Conservation (phyloP, 2,329 filamentous ascomycete genomes). For the Mariannaea elegans region DNA sequence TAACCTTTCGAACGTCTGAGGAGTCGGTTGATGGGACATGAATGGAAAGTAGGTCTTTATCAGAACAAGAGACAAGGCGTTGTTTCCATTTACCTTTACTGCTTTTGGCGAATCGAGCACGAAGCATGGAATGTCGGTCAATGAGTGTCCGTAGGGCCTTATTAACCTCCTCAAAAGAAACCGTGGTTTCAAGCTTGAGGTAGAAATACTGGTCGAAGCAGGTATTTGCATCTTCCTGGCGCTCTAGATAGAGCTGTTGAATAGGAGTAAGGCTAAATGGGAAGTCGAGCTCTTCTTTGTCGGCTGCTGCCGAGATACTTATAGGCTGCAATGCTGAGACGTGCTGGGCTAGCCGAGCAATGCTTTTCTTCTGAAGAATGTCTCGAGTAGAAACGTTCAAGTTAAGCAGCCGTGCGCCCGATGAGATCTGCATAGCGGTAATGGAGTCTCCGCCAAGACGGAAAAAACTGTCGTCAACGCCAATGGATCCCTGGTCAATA, state of each 20-base stretch:
- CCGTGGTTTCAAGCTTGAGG: slow-evolving; percentile 3
- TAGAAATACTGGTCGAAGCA: slow-evolving; percentile 16
- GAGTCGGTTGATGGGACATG: not conserved
- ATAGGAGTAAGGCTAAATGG: slow-evolving; percentile 14
- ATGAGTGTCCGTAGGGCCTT: slow-evolving; percentile 4
- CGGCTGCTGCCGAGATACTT: not conserved
- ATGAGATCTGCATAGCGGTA: slow-evolving; percentile 46
- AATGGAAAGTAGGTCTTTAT: not conserved
- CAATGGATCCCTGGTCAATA: slow-evolving; percentile 45
- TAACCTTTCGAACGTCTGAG: not conserved
- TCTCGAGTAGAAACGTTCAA: slow-evolving; percentile 10
- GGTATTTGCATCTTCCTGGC: not conserved
- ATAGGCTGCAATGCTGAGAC: not conserved
- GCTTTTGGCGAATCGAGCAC: slow-evolving; percentile 7
- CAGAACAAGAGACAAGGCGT: not conserved
- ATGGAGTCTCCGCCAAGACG: slow-evolving; percentile 59
- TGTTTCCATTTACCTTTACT: slow-evolving; percentile 4
- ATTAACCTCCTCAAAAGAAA: not conserved
- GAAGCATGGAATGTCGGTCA: slow-evolving; percentile 13
- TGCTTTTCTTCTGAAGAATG: slow-evolving; percentile 18
- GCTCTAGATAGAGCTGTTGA: slow-evolving; percentile 5
- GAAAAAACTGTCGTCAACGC: slow-evolving; percentile 58
- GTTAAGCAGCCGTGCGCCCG: slow-evolving; percentile 5
- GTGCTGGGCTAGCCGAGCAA: slow-evolving; percentile 2
- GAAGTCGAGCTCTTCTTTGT: not conserved